Evolutionary conservation across 164 flowering plant species (phyloP), one percentile per base, ranked within the genome.

Genomic region (Magnolia kwangsiensis): DNA sequence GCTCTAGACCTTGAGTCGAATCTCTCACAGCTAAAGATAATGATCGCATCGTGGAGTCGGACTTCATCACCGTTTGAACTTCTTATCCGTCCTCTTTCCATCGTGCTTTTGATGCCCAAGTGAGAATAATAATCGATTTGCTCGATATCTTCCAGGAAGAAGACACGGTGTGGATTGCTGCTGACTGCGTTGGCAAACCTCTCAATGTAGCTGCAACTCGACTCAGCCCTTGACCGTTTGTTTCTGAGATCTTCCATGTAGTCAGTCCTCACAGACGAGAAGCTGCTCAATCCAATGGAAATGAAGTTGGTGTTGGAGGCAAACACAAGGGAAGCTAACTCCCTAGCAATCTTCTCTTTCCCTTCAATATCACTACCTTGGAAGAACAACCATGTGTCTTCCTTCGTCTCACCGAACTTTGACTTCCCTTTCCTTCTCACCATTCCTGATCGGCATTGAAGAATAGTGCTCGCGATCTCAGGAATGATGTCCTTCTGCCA

Each of bases 321-420:
- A 64, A 94, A 96, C 55, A 96, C 85, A 45, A 89, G 84, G 78
- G 76, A 79, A 59, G 98, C 97, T 73, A 96, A 74, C 69, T 94
- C 98, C 73, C 84, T 86, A 0, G 90, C 94, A 13, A 93, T 81
- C 81, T 83, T 89, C 77, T 88, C 91, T 77, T 96, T 94, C 0
- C 88, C 94, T 55, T 88, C 87, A 1, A 64, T 64, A 75, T 96
- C 98, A 23, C 78, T 78, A 1, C 99, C 99, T 83, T 89, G 88
- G 76, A 96, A 96, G 68, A 91, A 81, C 74, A 96, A 74, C 97
- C 98, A 96, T 7, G 98, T 91, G 45, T 96, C 99, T 77, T 90
- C 86, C 81, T 93, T 96, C n/a, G 74, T 29, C 50, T 78, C 85
- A 1, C 71, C 63, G 51, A 63, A 71, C 64, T 71, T 76, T 50